These are phyloP conservation scores for Jaltomata sinuosa DNA, from an alignment of 257 asterid species.

Conservation along the genomic window DNA sequence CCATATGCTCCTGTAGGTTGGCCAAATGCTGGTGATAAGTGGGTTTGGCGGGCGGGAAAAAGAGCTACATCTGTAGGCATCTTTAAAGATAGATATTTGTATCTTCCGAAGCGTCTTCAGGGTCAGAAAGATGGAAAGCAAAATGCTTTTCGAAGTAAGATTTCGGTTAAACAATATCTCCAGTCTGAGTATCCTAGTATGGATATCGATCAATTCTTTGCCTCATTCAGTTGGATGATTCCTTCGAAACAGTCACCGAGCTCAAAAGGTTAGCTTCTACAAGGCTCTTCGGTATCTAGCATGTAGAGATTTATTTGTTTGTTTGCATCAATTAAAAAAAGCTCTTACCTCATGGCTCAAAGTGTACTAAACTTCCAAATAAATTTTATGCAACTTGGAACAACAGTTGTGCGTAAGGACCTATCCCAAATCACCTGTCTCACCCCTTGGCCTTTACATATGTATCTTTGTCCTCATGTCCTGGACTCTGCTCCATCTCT, in stretches of 20 bases:
- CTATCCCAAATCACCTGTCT: background rate
- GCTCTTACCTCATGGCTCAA: background rate
- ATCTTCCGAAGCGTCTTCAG: conserved; percentile 36
- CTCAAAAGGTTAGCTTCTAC: conserved; percentile 30
- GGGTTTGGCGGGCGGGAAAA: conserved; percentile 79
- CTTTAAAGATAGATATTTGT: conserved; percentile 57
- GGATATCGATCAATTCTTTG: conserved; percentile 44
- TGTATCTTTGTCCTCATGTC: background rate
- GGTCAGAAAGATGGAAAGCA: background rate
- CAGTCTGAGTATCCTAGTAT: conserved; percentile 37
- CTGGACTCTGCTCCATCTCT: background rate
- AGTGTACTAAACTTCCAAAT: background rate
- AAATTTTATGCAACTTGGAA: background rate
- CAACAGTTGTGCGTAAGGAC: background rate
- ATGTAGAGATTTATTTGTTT: background rate
- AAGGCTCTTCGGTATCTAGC: background rate
- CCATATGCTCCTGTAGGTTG: conserved; percentile 82
- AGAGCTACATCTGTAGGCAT: conserved; percentile 38
- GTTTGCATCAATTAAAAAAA: background rate
- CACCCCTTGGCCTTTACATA: background rate
- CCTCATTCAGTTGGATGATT: conserved; percentile 82
- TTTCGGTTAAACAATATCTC: conserved; percentile 40
- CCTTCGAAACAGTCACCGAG: conserved; percentile 22
- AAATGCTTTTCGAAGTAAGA: conserved; percentile 45
- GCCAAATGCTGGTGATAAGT: conserved; percentile 78